These are phyloP conservation scores for Coniella lustricola DNA, from an alignment of 2,329 filamentous ascomycete genomes.

Conservation along the genomic window DNA sequence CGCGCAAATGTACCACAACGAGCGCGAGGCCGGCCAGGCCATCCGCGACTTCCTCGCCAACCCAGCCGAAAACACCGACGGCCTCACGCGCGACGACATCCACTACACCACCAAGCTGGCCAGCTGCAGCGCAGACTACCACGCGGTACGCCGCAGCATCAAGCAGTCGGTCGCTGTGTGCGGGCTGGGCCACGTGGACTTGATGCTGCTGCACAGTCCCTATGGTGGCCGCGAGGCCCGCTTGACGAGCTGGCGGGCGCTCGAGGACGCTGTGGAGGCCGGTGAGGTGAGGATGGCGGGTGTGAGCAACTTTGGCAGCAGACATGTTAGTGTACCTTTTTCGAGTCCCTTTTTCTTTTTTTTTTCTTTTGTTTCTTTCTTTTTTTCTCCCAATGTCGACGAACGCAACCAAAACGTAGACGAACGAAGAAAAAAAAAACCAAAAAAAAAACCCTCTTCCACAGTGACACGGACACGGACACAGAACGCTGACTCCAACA, in stretches of 20 bases:
- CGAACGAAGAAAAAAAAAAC: background rate
- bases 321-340: conserved; percentile 48
- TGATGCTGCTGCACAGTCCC: conserved; percentile 74
- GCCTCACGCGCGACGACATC: conserved; percentile 59
- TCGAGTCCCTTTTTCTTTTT: no score
- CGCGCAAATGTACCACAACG: conserved; percentile 58
- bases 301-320: conserved; percentile 71
- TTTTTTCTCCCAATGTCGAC: no score
- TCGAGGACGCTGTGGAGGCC: conserved; percentile 67
- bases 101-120: conserved; percentile 78
- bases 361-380: no score
- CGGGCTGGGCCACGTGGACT: conserved; percentile 67
- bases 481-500: no score
- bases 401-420: no score
- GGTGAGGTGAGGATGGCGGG: conserved; percentile 67
- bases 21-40: conserved; percentile 60
- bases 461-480: conserved; percentile 1
- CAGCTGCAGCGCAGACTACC: conserved; percentile 56
- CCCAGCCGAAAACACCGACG: conserved; percentile 29
- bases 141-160: conserved; percentile 60
- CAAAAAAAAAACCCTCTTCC: background rate
- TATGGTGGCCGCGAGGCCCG: conserved; percentile 65
- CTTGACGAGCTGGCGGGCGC: conserved; percentile 65
- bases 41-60: conserved; percentile 51
- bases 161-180: conserved; percentile 56